Evolutionary conservation across 768 basidiomycete genomes (phyloP).

Genomic region (Lentinula edodes): DNA sequence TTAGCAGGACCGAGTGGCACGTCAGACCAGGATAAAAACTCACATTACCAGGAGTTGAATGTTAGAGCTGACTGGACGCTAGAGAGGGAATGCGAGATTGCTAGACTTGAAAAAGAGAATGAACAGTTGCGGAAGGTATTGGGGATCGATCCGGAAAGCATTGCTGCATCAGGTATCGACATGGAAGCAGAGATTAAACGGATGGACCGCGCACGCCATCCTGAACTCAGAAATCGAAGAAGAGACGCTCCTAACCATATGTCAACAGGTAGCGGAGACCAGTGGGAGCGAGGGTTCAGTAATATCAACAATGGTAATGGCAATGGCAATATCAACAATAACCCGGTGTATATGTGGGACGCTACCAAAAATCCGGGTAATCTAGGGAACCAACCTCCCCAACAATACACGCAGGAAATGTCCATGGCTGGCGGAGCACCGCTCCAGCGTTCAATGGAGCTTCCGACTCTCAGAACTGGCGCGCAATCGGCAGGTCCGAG

Average conservation of each 20-base stretch:
- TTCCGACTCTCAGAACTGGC: conserved; percentile 41
- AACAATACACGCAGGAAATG: background rate
- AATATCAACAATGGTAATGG: background rate
- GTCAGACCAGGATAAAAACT: conserved; percentile 18
- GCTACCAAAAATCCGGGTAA: conserved; percentile 17
- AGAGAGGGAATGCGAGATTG: conserved; percentile 85
- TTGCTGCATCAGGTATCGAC: conserved; percentile 47
- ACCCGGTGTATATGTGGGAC: conserved; percentile 7
- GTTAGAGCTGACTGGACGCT: conserved; percentile 75
- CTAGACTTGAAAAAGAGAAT: conserved; percentile 80
- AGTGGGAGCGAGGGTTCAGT: background rate
- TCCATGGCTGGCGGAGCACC: conserved; percentile 17
- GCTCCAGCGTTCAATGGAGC: conserved; percentile 44
- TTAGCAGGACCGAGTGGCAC: conserved; percentile 19
- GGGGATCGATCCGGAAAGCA: conserved; percentile 59
- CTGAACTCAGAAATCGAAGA: conserved; percentile 27
- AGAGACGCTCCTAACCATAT: conserved; percentile 14
- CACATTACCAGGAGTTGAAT: conserved; percentile 26
- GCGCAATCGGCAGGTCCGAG: conserved; percentile 46
- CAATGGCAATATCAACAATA: conserved; percentile 13
- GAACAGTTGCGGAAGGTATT: conserved; percentile 67
- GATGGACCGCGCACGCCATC: conserved; percentile 32
- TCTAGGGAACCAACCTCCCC: conserved; percentile 10
- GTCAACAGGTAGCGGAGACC: conserved; percentile 14
- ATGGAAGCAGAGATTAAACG: conserved; percentile 46